Percentiles rank a stretch among this genome's conserved stretches.
Evolutionary conservation across 78 protist genomes (phyloP).

Genomic region (Paratrimastix pyriformis): DNA sequence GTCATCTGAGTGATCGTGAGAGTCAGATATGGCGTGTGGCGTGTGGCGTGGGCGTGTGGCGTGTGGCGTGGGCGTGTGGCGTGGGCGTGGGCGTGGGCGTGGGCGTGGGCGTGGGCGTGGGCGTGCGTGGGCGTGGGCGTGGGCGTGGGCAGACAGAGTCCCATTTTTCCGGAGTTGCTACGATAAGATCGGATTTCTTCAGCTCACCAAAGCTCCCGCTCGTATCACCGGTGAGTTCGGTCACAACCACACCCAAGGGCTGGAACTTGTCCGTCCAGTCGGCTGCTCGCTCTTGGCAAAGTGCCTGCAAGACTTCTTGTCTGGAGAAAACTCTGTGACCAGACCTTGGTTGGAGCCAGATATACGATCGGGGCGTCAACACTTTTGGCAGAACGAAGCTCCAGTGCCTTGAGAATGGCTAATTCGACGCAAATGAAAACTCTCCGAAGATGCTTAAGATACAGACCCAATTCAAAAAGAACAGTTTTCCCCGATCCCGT

Average conservation of each 20-base stretch:
- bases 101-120: no score
- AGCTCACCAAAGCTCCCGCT: background rate
- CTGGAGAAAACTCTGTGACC: background rate
- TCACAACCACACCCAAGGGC: slow-evolving; percentile 2
- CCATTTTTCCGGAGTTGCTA: slow-evolving; percentile 61
- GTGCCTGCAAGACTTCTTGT: slow-evolving; percentile 17
- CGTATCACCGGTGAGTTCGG: slow-evolving; percentile 24
- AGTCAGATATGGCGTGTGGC: no score
- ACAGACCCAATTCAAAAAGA: slow-evolving; percentile 51
- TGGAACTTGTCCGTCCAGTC: slow-evolving; percentile 47
- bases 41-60: no score
- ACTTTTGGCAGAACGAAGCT: background rate
- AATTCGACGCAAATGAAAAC: background rate
- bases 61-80: no score
- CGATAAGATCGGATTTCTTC: slow-evolving; percentile 4
- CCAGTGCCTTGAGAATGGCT: background rate
- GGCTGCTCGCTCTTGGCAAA: slow-evolving; percentile 25
- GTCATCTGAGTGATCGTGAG: no score
- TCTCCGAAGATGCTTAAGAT: background rate
- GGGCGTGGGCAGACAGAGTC: no score
- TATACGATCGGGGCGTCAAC: slow-evolving; percentile 20
- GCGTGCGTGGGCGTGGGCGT: no score
- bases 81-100: no score
- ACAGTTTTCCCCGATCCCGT: slow-evolving; percentile 62
- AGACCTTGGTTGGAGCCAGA: slow-evolving; percentile 48